Percentiles rank a stretch among this genome's conserved stretches.
These are phyloP conservation scores for Corymbia calophylla DNA, from an alignment of 441 rosid species.

Conservation along the genomic window DNA sequence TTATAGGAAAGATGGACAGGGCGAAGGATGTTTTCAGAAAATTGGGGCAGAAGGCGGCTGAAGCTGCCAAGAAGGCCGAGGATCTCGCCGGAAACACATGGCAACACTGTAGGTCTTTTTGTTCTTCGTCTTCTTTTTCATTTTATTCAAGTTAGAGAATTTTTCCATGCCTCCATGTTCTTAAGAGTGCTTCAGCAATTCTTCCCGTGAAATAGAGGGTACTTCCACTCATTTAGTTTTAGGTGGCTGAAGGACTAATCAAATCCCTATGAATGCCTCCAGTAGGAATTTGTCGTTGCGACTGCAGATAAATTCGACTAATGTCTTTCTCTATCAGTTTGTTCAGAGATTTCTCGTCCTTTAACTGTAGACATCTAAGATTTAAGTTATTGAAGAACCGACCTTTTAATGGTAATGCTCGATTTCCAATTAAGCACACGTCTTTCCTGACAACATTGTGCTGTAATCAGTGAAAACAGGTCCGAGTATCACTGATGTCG, in stretches of 20 bases:
- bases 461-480: slow-evolving; percentile 51
- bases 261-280: background rate
- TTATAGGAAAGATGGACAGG: slow-evolving; percentile 37
- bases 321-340: background rate
- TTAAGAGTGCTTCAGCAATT: background rate
- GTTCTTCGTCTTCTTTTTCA: background rate
- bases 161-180: background rate
- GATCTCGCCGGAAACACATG: slow-evolving; percentile 91
- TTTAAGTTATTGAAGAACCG: background rate
- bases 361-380: background rate
- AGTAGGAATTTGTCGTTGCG: background rate
- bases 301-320: background rate
- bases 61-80: slow-evolving; percentile 74
- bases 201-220: background rate
- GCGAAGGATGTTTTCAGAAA: slow-evolving; percentile 71
- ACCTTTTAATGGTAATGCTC: background rate
- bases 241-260: background rate
- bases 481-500: slow-evolving; percentile 62
- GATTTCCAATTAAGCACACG: background rate
- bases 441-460: background rate
- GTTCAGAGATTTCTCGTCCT: background rate
- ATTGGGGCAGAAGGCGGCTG: slow-evolving; percentile 79
- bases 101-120: slow-evolving; percentile 61
- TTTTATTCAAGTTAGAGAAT: too few relatives aligned
- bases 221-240: background rate